Evolutionary conservation across 106 monocot species (phyloP).

Genomic region (Apostasia shenzhenica): DNA sequence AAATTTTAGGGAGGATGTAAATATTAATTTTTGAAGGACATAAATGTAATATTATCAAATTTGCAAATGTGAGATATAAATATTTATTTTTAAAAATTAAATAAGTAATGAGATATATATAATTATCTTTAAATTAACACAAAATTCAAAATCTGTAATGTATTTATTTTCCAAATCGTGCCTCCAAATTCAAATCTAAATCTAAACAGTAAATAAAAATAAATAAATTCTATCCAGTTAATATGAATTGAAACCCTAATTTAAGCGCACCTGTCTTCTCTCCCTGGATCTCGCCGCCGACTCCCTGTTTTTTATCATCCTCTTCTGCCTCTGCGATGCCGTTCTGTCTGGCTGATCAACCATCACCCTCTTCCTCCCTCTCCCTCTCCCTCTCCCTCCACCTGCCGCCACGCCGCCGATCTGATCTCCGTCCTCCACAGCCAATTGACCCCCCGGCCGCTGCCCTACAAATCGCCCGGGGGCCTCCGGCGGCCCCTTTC

Average conservation of each 20-base stretch:
- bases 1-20: too few species aligned
- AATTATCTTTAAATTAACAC: too few species aligned
- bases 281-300: slow-evolving; percentile 89
- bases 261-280: slow-evolving; percentile 59
- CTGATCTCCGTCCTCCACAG: neutral
- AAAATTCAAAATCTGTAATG: too few species aligned
- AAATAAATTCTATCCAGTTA: neutral
- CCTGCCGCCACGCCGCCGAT: slow-evolving; percentile 7
- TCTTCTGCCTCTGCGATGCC: slow-evolving; percentile 68
- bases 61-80: too few species aligned
- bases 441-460: slow-evolving; percentile 3
- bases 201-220: neutral
- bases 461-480: neutral
- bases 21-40: too few species aligned
- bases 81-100: too few species aligned
- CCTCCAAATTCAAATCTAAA: neutral
- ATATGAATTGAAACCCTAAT: too few species aligned
- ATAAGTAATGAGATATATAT: too few species aligned
- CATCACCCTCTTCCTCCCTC: slow-evolving; percentile 28
- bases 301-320: slow-evolving; percentile 93
- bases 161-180: neutral
- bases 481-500: neutral
- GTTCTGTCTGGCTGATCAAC: slow-evolving; percentile 46
- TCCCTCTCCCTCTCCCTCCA: slow-evolving; percentile 19
- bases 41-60: too few species aligned